Percentiles rank a stretch among this genome's conserved stretches.
These are phyloP conservation scores for Phytopythium cucurbitacearum DNA, from an alignment of 352 stramenopile genomes.

Conservation along the genomic window DNA sequence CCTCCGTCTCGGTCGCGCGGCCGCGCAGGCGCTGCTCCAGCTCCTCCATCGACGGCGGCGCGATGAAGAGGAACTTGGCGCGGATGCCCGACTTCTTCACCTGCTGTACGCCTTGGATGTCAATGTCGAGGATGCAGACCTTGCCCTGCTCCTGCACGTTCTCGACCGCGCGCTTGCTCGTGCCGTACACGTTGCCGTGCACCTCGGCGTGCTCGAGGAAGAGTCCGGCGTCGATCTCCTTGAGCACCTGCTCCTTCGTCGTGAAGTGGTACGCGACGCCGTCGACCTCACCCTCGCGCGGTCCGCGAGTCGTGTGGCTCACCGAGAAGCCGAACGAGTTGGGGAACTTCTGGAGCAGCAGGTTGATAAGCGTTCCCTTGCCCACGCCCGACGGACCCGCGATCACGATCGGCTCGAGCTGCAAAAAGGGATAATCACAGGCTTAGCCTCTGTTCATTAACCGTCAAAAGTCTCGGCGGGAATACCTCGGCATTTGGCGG, in stretches of 20 bases:
- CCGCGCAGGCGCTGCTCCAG: conserved; percentile 94
- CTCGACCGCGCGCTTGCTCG: conserved; percentile 90
- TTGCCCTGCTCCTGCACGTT: conserved; percentile 91
- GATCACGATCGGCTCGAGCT: conserved; percentile 88
- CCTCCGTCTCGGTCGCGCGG: conserved; percentile 94
- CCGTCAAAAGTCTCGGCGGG: neutral
- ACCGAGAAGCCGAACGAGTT: conserved; percentile 94
- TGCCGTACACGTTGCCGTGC: conserved; percentile 98
- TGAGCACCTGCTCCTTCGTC: conserved; percentile 89
- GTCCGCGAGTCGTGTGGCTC: conserved; percentile 95
- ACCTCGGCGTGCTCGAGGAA: conserved; percentile 98
- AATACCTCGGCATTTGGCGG: conserved; percentile 39
- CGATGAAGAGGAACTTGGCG: conserved; percentile 96
- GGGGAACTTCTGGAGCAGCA: conserved; percentile 84
- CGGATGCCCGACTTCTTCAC: conserved; percentile 88
- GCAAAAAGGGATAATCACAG: conserved; percentile 2
- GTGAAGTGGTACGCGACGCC: conserved; percentile 98
- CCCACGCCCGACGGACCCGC: conserved; percentile 89
- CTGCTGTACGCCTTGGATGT: conserved; percentile 96
- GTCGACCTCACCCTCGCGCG: conserved; percentile 92
- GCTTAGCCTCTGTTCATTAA: neutral
- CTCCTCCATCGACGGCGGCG: conserved; percentile 92
- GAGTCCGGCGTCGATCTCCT: conserved; percentile 91
- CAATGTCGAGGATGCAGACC: conserved; percentile 99
- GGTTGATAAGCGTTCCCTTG: conserved; percentile 96